phyloP scores from a whole-genome alignment of 2,329 filamentous ascomycete genomes.

The Pezicula radicicola region DNA sequence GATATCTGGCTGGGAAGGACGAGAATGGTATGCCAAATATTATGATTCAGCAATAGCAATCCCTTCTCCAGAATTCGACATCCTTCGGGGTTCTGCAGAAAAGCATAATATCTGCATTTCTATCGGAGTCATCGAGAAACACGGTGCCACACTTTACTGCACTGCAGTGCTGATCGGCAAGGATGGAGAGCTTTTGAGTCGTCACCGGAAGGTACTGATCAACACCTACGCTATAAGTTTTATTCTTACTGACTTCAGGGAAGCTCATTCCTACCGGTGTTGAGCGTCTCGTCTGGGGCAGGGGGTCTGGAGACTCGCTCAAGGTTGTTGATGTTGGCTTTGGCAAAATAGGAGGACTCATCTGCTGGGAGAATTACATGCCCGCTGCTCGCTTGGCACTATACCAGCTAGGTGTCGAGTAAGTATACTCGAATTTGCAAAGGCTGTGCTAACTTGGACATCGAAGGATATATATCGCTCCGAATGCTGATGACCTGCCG shows the following conservation, averaged over 20 bases:
- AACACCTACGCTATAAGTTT: too few relatives aligned
- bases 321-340: constrained; percentile 36
- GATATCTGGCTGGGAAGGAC: constrained; percentile 21
- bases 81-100: constrained; percentile 30
- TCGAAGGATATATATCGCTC: constrained; percentile 21
- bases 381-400: constrained; percentile 37
- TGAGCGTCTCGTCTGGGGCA: constrained; percentile 38
- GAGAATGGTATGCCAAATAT: constrained; percentile 38
- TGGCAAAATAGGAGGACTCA: constrained; percentile 38
- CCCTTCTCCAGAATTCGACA: constrained; percentile 33
- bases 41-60: constrained; percentile 35
- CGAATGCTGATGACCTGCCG: constrained; percentile 21
- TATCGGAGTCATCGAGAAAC: constrained; percentile 38
- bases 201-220: constrained; percentile 33
- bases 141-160: constrained; percentile 38
- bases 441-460: not conserved
- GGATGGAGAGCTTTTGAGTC: constrained; percentile 32
- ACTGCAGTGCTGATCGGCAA: constrained; percentile 34
- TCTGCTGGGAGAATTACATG: constrained; percentile 45
- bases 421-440: constrained; percentile 7
- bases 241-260: not conserved
- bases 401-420: constrained; percentile 40
- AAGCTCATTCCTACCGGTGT: constrained; percentile 36
- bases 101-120: constrained; percentile 32
- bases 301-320: constrained; percentile 36